Evolutionary conservation across 2,329 filamentous ascomycete genomes (phyloP), one percentile per base, ranked within the genome.

Genomic region (Colletotrichum incanum): DNA sequence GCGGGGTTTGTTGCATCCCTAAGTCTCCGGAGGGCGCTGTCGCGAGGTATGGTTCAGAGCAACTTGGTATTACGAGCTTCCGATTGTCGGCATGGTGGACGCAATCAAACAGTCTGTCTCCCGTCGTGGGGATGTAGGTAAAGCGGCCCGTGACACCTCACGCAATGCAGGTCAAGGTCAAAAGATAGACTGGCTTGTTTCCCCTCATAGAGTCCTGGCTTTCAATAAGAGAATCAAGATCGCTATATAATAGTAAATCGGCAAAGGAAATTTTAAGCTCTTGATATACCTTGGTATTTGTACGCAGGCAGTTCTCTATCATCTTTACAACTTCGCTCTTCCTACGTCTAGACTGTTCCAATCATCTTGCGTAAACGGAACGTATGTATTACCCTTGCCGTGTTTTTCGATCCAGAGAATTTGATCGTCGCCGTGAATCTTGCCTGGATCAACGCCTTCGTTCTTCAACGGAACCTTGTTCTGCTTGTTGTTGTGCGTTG

Each of bases 401-500:
- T 69, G 70, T 47, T 65, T 65, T 82, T 90, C 91, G 76, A 90
- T 90, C 81, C 93, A 84, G 31, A 86, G 80, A 3, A 89, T 67
- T 37, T 80, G 77, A 65, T 88, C 87, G 1, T 80, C 78, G 1
- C 75, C 75, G 28, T 81, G 50, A 1, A 69, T 49, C 52, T 72
- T 65, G 39, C 59, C 49, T 3, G 65, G 70, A 11, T 72, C 59
- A n/a, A 72, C 70, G 6, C 70, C 70, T 34, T 72, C 59, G 18
- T 72, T 68, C 47, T 92, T 86, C 56, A 94, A 82, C 0, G 91
- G 91, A 1, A 91, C 37, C 45, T 95, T 95, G 78, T 94, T 93
- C 81, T 94, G 93, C 82, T 95, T 95, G 79, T 94, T 93, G 76
- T 94, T 95, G 78, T 93, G 91, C 67, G 87, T 85, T 45, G 84